These are phyloP conservation scores for Lentinula raphanica DNA, from an alignment of 768 basidiomycete genomes.

Conservation along the genomic window DNA sequence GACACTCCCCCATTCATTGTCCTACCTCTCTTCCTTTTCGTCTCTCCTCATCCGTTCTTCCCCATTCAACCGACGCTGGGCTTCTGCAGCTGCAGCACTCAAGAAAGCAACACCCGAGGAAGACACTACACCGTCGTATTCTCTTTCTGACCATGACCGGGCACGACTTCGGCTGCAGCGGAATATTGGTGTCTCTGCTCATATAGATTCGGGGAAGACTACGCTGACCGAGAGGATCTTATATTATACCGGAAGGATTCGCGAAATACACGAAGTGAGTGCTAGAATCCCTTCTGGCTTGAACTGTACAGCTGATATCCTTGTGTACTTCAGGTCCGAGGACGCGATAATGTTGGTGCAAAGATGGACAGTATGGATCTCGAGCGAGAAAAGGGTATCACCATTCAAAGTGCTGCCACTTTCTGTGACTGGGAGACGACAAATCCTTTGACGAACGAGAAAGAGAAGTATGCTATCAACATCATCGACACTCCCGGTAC, in stretches of 20 bases:
- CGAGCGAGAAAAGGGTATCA: conserved; percentile 98
- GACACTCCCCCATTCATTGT: neutral
- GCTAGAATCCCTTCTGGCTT: conserved; percentile 5
- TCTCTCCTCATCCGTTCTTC: neutral
- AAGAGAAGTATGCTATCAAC: conserved; percentile 88
- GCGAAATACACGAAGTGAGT: conserved; percentile 92
- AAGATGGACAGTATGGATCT: conserved; percentile 99
- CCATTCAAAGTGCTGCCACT: conserved; percentile 97
- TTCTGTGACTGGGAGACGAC: conserved; percentile 93
- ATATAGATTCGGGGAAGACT: conserved; percentile 97
- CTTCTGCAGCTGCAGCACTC: conserved; percentile 13
- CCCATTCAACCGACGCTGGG: conserved; percentile 10
- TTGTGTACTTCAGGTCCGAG: conserved; percentile 62
- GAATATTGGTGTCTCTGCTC: conserved; percentile 95
- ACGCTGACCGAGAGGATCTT: conserved; percentile 94
- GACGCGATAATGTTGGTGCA: conserved; percentile 91
- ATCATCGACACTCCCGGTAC: conserved; percentile 97
- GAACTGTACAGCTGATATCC: conserved; percentile 16
- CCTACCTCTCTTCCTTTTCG: neutral
- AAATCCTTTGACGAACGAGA: conserved; percentile 52
- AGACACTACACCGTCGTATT: conserved; percentile 28
- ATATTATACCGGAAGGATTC: conserved; percentile 93
- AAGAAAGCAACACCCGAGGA: conserved; percentile 8
- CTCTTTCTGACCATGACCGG: conserved; percentile 61
- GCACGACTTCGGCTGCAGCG: conserved; percentile 68